phyloP scores from a whole-genome alignment of 345 rosid species.

The Syzygium grande region DNA sequence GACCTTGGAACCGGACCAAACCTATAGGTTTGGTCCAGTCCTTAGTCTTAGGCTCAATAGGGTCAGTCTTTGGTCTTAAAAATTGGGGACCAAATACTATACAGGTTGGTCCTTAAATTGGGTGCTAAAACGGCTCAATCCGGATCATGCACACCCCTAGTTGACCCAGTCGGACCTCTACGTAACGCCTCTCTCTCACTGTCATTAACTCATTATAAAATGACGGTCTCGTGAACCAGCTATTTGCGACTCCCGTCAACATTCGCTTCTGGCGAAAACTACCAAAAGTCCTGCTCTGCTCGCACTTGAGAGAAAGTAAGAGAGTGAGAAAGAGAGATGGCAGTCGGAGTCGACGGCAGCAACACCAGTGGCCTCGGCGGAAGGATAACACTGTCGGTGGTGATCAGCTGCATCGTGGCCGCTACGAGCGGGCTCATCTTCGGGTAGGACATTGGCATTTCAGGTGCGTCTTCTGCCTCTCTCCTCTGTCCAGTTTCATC shows the following conservation, averaged over 20 bases:
- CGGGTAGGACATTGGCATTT: constrained; percentile 80
- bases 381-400: constrained; percentile 44
- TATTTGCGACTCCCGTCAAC: not conserved
- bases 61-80: no score
- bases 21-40: no score
- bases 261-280: not conserved
- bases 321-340: constrained; percentile 19
- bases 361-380: constrained; percentile 11
- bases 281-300: not conserved
- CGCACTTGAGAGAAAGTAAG: not conserved
- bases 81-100: no score
- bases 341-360: constrained; percentile 30
- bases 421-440: constrained; percentile 75
- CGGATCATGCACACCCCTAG: no score
- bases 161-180: not conserved
- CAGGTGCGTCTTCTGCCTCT: constrained; percentile 21
- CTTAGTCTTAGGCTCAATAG: no score
- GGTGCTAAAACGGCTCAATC: no score
- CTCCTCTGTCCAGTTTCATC: not conserved
- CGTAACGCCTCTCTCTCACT: not conserved
- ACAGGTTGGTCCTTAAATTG: no score
- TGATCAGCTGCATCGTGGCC: constrained; percentile 64
- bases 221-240: not conserved
- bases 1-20: no score
- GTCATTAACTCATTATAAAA: not conserved